phyloP scores from a whole-genome alignment of 805 yeast species.

The Barnettozyma vustinii region DNA sequence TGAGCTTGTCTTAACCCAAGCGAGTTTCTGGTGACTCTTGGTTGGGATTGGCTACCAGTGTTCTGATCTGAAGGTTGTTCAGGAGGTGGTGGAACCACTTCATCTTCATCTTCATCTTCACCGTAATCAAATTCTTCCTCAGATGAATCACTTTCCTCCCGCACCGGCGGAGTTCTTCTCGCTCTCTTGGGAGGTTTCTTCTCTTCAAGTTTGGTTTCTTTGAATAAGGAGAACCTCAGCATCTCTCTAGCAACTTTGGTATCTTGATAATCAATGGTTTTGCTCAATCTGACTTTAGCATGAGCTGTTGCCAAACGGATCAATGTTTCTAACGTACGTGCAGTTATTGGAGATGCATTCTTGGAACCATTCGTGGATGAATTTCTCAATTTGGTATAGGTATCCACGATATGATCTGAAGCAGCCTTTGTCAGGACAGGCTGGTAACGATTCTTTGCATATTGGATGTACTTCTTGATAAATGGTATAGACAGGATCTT shows the following conservation, averaged over 20 bases:
- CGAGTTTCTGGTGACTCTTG: constrained; percentile 3
- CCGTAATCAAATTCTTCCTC: constrained; percentile 8
- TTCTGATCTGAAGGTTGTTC: not conserved
- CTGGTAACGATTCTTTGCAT: constrained; percentile 81
- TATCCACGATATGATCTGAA: constrained; percentile 70
- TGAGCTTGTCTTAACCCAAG: constrained; percentile 6
- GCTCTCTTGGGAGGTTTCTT: constrained; percentile 30
- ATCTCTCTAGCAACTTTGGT: constrained; percentile 83
- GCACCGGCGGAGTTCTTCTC: constrained; percentile 15
- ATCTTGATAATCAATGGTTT: constrained; percentile 66
- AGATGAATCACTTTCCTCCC: constrained; percentile 11
- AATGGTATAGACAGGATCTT: constrained; percentile 72
- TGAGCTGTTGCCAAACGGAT: constrained; percentile 95
- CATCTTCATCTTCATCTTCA: constrained; percentile 26
- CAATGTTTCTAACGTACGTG: constrained; percentile 95
- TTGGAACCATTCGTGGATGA: constrained; percentile 53
- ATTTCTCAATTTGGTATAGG: constrained; percentile 79
- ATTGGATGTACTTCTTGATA: constrained; percentile 86
- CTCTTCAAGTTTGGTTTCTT: constrained; percentile 41
- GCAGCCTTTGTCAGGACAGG: constrained; percentile 80
- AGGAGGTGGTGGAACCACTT: constrained; percentile 12
- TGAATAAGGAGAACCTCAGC: constrained; percentile 79
- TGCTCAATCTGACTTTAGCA: constrained; percentile 88
- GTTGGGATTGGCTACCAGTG: not conserved
- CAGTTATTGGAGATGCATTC: constrained; percentile 90